Conservation (phyloP, 805 yeast species). For the Candida michaelii region DNA sequence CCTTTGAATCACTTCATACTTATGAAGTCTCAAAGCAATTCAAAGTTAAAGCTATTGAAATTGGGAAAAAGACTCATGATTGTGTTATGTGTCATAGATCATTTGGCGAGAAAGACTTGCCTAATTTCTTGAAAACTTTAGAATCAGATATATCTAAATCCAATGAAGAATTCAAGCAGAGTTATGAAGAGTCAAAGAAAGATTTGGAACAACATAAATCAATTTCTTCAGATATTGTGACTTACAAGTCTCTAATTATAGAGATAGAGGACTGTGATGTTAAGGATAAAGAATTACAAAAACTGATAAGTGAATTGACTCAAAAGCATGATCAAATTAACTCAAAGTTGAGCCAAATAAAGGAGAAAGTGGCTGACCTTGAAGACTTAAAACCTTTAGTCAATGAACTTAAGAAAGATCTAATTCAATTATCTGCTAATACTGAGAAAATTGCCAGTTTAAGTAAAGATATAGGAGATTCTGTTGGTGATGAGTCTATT, state of each 20-base stretch:
- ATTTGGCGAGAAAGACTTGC: constrained; percentile 47
- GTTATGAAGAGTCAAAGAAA: constrained; percentile 28
- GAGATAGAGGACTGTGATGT: constrained; percentile 15
- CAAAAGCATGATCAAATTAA: neutral
- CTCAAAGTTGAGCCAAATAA: neutral
- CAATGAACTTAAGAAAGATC: constrained; percentile 22
- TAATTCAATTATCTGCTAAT: constrained; percentile 31
- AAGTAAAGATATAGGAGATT: constrained; percentile 35
- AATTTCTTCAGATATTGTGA: constrained; percentile 28
- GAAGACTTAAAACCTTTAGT: constrained; percentile 10
- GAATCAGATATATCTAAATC: constrained; percentile 28
- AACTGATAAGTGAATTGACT: neutral
- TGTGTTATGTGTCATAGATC: constrained; percentile 75
- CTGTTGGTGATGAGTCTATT: constrained; percentile 30
- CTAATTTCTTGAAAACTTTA: constrained; percentile 27
- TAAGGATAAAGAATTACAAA: neutral
- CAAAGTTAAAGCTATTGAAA: constrained; percentile 64
- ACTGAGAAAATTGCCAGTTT: constrained; percentile 25
- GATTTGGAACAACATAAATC: constrained; percentile 32
- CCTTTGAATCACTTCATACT: constrained; percentile 66
- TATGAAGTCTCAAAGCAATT: constrained; percentile 67
- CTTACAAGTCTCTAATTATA: constrained; percentile 22
- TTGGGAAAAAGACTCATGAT: constrained; percentile 54
- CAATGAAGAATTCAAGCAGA: constrained; percentile 22
- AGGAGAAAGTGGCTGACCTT: constrained; percentile 7